Conservation (phyloP, 176 grass and related monocot species). For the Aegilops bicornis region DNA sequence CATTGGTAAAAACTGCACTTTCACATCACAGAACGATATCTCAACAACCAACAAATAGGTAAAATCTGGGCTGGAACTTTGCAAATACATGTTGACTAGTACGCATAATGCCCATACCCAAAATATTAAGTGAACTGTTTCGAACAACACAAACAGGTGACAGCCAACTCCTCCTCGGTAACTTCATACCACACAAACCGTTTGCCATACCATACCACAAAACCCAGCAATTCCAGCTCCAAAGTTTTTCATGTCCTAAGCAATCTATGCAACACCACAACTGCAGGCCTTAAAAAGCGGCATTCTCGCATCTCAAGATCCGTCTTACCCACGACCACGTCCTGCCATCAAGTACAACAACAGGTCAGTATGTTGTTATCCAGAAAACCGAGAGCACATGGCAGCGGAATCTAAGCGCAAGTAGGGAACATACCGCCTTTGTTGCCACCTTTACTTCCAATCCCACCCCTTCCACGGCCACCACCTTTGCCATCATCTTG, state of each 20-base stretch:
- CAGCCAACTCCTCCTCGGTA: background rate
- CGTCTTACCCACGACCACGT: slow-evolving; percentile 67
- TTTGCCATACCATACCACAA: slow-evolving; percentile 5
- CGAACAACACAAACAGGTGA: background rate
- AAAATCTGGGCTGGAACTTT: background rate
- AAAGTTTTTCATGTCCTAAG: slow-evolving; percentile 44
- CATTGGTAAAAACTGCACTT: background rate
- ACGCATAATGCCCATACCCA: background rate
- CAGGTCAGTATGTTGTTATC: background rate
- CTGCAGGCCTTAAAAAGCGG: slow-evolving; percentile 56
- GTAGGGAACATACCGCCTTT: slow-evolving; percentile 57
- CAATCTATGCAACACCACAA: slow-evolving; percentile 47
- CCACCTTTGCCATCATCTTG: slow-evolving; percentile 80
- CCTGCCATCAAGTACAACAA: slow-evolving; percentile 41
- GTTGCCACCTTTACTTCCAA: slow-evolving; percentile 64
- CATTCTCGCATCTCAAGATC: slow-evolving; percentile 15
- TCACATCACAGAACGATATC: background rate
- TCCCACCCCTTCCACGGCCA: slow-evolving; percentile 66
- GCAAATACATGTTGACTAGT: background rate
- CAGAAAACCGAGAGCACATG: background rate
- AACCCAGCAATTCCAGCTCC: slow-evolving; percentile 26
- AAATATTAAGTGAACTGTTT: slow-evolving; percentile 23
- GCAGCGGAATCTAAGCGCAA: background rate
- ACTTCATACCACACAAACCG: slow-evolving; percentile 5
- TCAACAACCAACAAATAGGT: background rate